Evolutionary conservation across 1,139 yeast genomes (phyloP).

Genomic region (Taphrina pruni): DNA sequence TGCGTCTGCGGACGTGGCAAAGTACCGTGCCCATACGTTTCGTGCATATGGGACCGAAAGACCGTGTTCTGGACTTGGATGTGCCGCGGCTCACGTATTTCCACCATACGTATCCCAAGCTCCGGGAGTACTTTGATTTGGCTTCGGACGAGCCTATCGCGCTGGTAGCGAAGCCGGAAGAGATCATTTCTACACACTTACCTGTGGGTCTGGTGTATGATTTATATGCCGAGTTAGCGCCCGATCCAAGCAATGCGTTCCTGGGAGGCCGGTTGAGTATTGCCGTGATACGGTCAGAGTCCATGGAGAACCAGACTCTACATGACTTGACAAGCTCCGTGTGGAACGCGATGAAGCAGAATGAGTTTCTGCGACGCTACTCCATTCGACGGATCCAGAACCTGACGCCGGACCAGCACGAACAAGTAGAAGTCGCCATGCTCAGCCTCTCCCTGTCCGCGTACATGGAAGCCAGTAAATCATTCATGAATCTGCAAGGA

Average conservation of each 20-base stretch:
- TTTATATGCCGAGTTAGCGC: constrained; percentile 6
- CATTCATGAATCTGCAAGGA: background rate
- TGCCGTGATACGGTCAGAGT: background rate
- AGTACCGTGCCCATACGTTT: constrained; percentile 23
- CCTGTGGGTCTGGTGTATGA: constrained; percentile 42
- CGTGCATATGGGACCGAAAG: background rate
- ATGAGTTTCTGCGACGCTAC: constrained; percentile 11
- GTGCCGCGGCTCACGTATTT: constrained; percentile 28
- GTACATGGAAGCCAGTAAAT: background rate
- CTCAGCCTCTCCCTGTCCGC: constrained; percentile 15
- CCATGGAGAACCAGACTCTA: background rate
- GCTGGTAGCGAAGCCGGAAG: background rate
- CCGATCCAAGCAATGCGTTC: background rate
- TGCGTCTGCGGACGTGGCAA: constrained; percentile 26
- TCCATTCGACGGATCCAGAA: background rate
- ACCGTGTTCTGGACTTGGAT: constrained; percentile 6
- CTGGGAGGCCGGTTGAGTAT: background rate
- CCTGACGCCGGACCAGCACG: constrained; percentile 10
- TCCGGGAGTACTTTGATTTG: constrained; percentile 8
- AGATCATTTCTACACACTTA: constrained; percentile 8
- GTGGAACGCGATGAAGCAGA: constrained; percentile 36
- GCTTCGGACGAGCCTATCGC: background rate
- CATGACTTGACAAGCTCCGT: background rate
- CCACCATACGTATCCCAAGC: constrained; percentile 9
- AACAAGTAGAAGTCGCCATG: constrained; percentile 1